Evolutionary conservation across 208 protist species (phyloP).

Genomic region (Trypanosoma rangeli): DNA sequence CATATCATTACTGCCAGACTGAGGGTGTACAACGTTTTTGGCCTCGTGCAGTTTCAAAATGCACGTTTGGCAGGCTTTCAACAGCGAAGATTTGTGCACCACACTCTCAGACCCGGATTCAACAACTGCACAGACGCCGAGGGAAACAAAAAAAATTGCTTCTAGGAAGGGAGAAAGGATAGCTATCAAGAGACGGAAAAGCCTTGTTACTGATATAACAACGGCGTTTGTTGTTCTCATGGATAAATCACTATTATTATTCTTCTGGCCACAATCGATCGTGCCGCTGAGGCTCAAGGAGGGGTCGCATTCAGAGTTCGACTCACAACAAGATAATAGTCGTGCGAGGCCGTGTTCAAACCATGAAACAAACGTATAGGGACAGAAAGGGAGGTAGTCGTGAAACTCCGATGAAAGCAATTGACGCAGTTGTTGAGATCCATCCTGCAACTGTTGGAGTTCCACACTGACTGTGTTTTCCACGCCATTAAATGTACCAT

Average conservation of each 20-base stretch:
- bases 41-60: constrained; percentile 11
- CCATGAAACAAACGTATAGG: constrained; percentile 65
- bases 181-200: constrained; percentile 9
- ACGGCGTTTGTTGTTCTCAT: background rate
- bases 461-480: constrained; percentile 28
- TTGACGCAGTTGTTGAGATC: constrained; percentile 47
- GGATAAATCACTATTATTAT: background rate
- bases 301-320: constrained; percentile 7
- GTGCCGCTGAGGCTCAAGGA: background rate
- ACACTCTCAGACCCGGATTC: background rate
- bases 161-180: constrained; percentile 20
- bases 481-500: constrained; percentile 20
- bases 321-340: constrained; percentile 26
- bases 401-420: constrained; percentile 75
- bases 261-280: background rate
- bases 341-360: constrained; percentile 48
- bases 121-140: constrained; percentile 15
- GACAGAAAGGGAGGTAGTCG: constrained; percentile 54
- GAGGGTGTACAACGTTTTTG: constrained; percentile 3
- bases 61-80: constrained; percentile 18
- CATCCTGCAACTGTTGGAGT: constrained; percentile 36
- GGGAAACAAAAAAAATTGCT: constrained; percentile 21
- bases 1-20: constrained; percentile 6
- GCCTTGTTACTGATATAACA: background rate
- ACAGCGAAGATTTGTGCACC: constrained; percentile 1